Base-by-base conservation (phyloP, 768 basidiomycete species). In the Mycena vulgaris region DNA sequence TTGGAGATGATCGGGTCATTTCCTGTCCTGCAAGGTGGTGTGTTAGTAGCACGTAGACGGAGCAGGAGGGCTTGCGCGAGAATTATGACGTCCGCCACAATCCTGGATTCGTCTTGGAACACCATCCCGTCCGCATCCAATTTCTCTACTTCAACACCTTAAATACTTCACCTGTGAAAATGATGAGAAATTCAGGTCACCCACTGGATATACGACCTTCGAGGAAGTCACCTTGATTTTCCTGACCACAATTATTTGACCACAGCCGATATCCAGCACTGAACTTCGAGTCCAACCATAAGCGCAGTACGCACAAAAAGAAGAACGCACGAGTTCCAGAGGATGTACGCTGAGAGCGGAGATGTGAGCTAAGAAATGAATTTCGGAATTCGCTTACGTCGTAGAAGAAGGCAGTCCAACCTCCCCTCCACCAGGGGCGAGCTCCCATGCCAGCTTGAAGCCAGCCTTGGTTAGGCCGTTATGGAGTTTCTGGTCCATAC, bases 71-170 rank as follows among this genome's bases (percentile, higher is more conserved):
- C 70, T 8, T 60, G 68, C 66, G 70, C 66, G 40, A 72, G 66
- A 27, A 71, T 66, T 21, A 71, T 63, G 30, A 51, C 55, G 39
- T 71, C 84, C 37, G 87, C 87, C 1, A 85, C 85, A 69, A 85
- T 82, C 28, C 88, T 77, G 28, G 83, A 75, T 4, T 59, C 66
- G n/a, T 68, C 59, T 10, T 28, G 30, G 42, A 68, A 68, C 31
- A 68, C 59, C 25, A 68, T 7, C 2, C 51, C 59, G 45, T 68
- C 59, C 25, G 51, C 5, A 8, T 33, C 51, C 7, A 68, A 3
- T 23, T 21, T 61, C 33, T 61, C 66, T 5, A 89, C 80, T 64
- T 89, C 89, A n/a, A 84, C 85, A 5, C 86, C 79, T 33, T n/a
- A n/a, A n/a, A n/a, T 88, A 77, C 35, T 82, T 82, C 31, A 81